These are phyloP conservation scores for Schizosaccharomyces cryophilus DNA, from an alignment of 805 yeast genomes.

Conservation along the genomic window DNA sequence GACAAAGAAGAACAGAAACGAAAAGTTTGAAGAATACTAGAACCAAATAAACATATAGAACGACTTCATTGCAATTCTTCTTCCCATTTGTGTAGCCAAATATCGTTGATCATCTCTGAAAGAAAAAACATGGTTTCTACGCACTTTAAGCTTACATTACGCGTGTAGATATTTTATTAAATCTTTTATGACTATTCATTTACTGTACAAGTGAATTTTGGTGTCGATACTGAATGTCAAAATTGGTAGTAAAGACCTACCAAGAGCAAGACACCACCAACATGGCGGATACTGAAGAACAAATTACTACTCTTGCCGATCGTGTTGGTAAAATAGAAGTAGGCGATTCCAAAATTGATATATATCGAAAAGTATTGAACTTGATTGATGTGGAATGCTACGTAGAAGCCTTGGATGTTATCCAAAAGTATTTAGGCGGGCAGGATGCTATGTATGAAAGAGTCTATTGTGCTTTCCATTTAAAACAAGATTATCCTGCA, in stretches of 20 bases:
- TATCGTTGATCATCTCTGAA: no score
- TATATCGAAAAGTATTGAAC: background rate
- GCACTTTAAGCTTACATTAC: no score
- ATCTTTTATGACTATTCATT: no score
- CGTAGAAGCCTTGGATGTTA: slow-evolving; percentile 21
- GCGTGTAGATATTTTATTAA: no score
- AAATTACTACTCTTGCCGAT: background rate
- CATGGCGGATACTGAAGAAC: background rate
- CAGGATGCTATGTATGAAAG: background rate
- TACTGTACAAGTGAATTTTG: no score
- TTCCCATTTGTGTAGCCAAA: no score
- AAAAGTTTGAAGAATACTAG: no score
- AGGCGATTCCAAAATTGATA: background rate
- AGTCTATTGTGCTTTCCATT: background rate
- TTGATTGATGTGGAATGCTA: slow-evolving; percentile 19
- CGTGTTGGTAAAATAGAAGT: background rate
- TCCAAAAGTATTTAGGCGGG: slow-evolving; percentile 19
- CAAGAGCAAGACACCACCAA: background rate
- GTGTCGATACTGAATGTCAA: background rate
- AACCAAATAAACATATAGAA: no score
- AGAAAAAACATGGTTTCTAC: no score
- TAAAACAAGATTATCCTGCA: background rate
- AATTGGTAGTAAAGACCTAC: background rate
- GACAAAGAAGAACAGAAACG: no score
- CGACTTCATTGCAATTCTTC: no score